Percentiles rank a stretch among this genome's conserved stretches.
These are phyloP conservation scores for Aureobasidium sp. DNA, from an alignment of 2,329 filamentous ascomycete species.

Conservation along the genomic window DNA sequence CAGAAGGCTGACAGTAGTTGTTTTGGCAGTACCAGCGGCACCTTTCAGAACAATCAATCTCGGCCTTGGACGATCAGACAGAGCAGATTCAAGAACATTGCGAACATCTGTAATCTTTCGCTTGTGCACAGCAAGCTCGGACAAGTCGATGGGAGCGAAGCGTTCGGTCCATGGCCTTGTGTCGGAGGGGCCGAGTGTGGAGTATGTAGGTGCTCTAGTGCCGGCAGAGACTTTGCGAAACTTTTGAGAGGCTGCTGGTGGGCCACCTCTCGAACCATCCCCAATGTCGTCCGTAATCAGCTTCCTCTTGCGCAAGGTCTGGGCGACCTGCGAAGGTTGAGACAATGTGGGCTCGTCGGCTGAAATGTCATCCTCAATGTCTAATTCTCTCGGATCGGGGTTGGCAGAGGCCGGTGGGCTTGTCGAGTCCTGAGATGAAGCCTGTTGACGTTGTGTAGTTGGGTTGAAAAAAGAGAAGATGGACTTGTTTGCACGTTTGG, in stretches of 20 bases:
- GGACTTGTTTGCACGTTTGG: constrained; percentile 34
- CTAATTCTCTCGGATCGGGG: constrained; percentile 20
- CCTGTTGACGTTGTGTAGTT: constrained; percentile 34
- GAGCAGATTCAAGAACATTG: constrained; percentile 69
- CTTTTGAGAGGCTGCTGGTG: constrained; percentile 33
- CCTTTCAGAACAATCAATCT: constrained; percentile 80
- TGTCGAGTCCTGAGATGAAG: constrained; percentile 29
- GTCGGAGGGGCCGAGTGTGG: constrained; percentile 40
- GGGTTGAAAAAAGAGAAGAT: constrained; percentile 46
- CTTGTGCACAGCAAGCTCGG: constrained; percentile 90
- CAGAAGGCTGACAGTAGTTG: constrained; percentile 73
- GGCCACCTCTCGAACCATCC: background rate
- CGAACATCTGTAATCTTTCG: constrained; percentile 85
- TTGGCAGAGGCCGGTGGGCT: constrained; percentile 35
- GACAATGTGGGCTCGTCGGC: constrained; percentile 26
- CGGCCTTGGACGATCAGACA: constrained; percentile 43
- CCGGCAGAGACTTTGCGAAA: constrained; percentile 37
- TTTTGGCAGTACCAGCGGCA: constrained; percentile 86
- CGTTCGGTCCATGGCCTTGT: constrained; percentile 78
- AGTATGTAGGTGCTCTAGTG: constrained; percentile 27
- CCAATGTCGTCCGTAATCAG: constrained; percentile 17
- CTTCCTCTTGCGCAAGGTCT: constrained; percentile 31
- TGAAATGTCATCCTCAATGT: constrained; percentile 28
- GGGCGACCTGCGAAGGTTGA: constrained; percentile 28
- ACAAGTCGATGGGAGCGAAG: constrained; percentile 66